Evolutionary conservation across 495 filamentous ascomycete genomes (phyloP).

Genomic region (Xylaria palmicola): DNA sequence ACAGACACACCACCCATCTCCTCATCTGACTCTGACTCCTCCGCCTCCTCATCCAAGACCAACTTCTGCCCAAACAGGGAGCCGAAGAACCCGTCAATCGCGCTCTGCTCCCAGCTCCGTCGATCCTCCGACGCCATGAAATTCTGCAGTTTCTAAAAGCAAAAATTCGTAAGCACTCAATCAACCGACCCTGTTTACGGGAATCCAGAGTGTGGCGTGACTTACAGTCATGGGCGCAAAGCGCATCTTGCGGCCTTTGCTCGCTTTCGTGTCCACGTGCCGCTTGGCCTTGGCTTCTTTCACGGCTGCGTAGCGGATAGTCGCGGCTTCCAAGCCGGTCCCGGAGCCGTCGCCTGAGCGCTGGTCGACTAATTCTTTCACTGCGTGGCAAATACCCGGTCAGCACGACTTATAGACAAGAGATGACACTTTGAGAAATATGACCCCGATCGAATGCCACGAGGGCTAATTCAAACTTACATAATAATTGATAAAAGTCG

Average conservation of each 20-base stretch:
- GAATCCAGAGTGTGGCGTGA: neutral
- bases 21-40: conserved; percentile 49
- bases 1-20: conserved; percentile 56
- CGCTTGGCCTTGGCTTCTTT: conserved; percentile 81
- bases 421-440: too few species aligned
- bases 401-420: conserved; percentile 37
- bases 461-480: neutral
- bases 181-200: too few species aligned
- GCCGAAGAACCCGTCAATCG: conserved; percentile 84
- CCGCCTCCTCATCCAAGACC: conserved; percentile 69
- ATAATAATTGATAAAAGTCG: conserved; percentile 74
- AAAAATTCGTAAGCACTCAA: neutral
- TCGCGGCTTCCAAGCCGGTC: conserved; percentile 40
- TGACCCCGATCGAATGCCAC: too few species aligned
- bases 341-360: conserved; percentile 61
- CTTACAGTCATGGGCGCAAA: conserved; percentile 43
- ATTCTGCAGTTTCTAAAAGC: conserved; percentile 88
- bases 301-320: conserved; percentile 60
- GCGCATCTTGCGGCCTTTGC: conserved; percentile 89
- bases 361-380: conserved; percentile 90
- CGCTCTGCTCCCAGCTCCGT: conserved; percentile 69
- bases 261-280: conserved; percentile 87
- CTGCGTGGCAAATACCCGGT: conserved; percentile 41
- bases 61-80: conserved; percentile 81
- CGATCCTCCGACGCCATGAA: conserved; percentile 94